Conservation (phyloP, 2,329 filamentous ascomycete species). For the Apiospora hydei region DNA sequence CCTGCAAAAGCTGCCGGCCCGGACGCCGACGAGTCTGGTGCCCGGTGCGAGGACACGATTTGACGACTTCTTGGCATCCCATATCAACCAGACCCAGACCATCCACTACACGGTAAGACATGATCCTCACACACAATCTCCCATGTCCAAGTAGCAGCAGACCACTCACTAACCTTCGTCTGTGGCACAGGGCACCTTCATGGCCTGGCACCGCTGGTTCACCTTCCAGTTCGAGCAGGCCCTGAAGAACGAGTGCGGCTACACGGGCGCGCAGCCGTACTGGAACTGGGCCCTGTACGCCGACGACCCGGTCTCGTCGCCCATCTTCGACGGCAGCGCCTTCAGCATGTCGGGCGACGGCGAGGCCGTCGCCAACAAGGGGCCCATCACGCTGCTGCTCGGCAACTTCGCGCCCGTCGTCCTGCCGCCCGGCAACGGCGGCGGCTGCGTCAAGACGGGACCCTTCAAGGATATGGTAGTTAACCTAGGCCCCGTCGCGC, state of each 20-base stretch:
- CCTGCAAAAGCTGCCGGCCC: slow-evolving; percentile 31
- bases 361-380: slow-evolving; percentile 29
- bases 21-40: slow-evolving; percentile 28
- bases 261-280: slow-evolving; percentile 41
- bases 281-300: slow-evolving; percentile 50
- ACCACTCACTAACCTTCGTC: background rate
- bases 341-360: slow-evolving; percentile 53
- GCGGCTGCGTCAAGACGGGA: slow-evolving; percentile 55
- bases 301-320: slow-evolving; percentile 46
- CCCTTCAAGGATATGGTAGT: slow-evolving; percentile 46
- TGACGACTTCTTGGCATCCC: slow-evolving; percentile 39
- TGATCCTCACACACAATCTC: background rate
- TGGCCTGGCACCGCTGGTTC: slow-evolving; percentile 36
- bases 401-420: slow-evolving; percentile 26
- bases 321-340: slow-evolving; percentile 56
- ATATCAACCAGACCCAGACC: slow-evolving; percentile 35
- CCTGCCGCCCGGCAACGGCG: slow-evolving; percentile 53
- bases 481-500: slow-evolving; percentile 40
- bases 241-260: slow-evolving; percentile 35
- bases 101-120: slow-evolving; percentile 32
- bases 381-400: slow-evolving; percentile 27
- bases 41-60: slow-evolving; percentile 35
- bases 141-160: background rate
- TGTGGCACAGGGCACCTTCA: slow-evolving; percentile 31
- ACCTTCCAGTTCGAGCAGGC: slow-evolving; percentile 34